Conservation (phyloP, 495 filamentous ascomycete genomes). For the Neurospora cerealis region DNA sequence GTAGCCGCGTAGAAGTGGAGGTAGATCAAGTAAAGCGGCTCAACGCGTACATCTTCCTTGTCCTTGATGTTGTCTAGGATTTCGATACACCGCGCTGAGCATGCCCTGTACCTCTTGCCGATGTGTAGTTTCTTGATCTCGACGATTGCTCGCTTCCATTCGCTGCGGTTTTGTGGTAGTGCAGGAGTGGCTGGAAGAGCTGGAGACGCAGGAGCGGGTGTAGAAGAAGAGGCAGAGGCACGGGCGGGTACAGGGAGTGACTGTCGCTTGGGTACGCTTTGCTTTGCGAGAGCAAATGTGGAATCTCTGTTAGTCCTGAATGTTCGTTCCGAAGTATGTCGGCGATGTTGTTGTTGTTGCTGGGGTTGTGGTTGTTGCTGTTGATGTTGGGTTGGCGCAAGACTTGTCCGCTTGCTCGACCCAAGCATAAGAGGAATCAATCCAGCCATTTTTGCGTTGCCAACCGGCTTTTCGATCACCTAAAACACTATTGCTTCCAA, state of each 20-base stretch:
- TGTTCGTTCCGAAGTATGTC: slow-evolving; percentile 2
- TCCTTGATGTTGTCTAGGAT: slow-evolving; percentile 36
- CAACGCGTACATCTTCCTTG: slow-evolving; percentile 18
- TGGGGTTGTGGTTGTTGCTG: slow-evolving; percentile 3
- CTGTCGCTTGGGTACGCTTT: slow-evolving; percentile 10
- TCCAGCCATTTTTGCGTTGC: slow-evolving; percentile 7
- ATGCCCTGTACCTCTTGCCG: slow-evolving; percentile 34
- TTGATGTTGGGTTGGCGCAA: slow-evolving; percentile 4
- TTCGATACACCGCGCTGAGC: slow-evolving; percentile 35
- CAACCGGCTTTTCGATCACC: not conserved
- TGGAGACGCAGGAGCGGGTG: not conserved
- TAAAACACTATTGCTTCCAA: not conserved
- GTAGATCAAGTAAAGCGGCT: slow-evolving; percentile 42
- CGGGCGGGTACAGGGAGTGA: slow-evolving; percentile 10
- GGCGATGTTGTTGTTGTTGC: not conserved
- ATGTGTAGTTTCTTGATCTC: slow-evolving; percentile 38
- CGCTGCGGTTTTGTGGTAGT: slow-evolving; percentile 20
- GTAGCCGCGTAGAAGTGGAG: slow-evolving; percentile 45
- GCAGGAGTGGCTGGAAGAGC: slow-evolving; percentile 4
- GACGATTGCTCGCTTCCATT: slow-evolving; percentile 34
- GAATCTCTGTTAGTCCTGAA: slow-evolving; percentile 2
- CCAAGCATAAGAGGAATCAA: slow-evolving; percentile 24
- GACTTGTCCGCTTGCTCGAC: slow-evolving; percentile 17
- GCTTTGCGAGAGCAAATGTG: slow-evolving; percentile 1
- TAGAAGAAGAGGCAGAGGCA: not conserved